Base-by-base conservation (phyloP, 2,329 filamentous ascomycete species). In the Phialophora verrucosa region DNA sequence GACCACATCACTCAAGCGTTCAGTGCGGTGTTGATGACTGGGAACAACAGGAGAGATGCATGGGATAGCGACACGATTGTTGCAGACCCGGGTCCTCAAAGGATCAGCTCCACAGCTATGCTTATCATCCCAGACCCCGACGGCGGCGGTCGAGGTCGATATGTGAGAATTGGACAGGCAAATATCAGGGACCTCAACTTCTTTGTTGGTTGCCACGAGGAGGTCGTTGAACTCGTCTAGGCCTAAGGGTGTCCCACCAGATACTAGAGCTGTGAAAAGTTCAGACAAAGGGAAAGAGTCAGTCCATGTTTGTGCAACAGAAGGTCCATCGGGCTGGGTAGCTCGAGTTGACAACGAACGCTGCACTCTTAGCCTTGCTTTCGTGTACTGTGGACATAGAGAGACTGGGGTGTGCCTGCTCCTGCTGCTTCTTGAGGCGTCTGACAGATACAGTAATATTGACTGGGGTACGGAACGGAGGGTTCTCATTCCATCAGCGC, bases 131-230 rank as follows among this genome's bases (percentile, higher is more conserved):
- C 14, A 4, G n/a, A 27, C 3, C 25, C 14, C 12, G 53, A 32
- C 12, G 25, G 12, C 29, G 3, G 17, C 17, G 25, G 27, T 11
- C 53, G 14, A 55, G 25, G 7, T 11, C 53, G 29, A 55, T 55
- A 55, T 20, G 27, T 55, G 23, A 55, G 53, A 29, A 55, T 55
- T 55, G 53, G 53, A 35, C 53, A 55, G 53, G 53, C 53, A 3
- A 55, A 55, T 29, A 55, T 55, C 17, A 31, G n/a, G 53, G 53
- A 55, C 29, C 25, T 55, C 3, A 55, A 55, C 31, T 55, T 55
- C 53, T 55, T 55, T 55, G 53, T 35, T 29, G 53, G 53, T 14
- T 55, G 53, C 29, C 27, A 55, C 5, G 53, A 55, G 17, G 53
- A 55, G 29, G 29, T 35, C n/a, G 53, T 55, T 20, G 29, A 31